These are phyloP conservation scores for Hymenoscyphus fructigenus DNA, from an alignment of 2,329 filamentous ascomycete species.

Conservation along the genomic window DNA sequence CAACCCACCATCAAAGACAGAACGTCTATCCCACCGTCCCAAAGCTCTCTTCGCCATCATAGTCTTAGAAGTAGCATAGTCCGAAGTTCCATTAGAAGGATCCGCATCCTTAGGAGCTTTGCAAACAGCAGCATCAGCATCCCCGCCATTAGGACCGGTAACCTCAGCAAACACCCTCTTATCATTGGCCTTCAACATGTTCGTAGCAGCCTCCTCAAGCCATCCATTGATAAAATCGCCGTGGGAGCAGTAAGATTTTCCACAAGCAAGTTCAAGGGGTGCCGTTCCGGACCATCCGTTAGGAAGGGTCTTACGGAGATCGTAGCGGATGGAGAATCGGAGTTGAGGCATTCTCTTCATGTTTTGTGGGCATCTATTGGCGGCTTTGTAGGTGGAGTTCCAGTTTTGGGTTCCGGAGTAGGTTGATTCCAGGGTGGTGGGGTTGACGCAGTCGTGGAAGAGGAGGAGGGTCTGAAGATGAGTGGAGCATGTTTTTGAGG, in stretches of 20 bases:
- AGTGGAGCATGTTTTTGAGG: conserved; percentile 40
- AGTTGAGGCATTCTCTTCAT: conserved; percentile 49
- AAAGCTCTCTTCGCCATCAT: conserved; percentile 15
- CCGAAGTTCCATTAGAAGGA: conserved; percentile 42
- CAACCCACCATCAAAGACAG: not conserved
- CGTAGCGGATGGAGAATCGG: conserved; percentile 48
- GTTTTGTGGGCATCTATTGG: conserved; percentile 42
- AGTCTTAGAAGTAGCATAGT: conserved; percentile 32
- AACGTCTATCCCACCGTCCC: conserved; percentile 4
- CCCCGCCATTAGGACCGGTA: conserved; percentile 38
- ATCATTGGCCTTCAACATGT: conserved; percentile 38
- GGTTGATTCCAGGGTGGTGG: conserved; percentile 36
- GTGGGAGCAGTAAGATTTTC: conserved; percentile 40
- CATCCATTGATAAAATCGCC: conserved; percentile 51
- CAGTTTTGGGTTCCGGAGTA: conserved; percentile 27
- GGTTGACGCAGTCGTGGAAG: conserved; percentile 46
- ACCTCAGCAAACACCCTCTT: conserved; percentile 25
- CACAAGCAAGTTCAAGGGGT: conserved; percentile 45
- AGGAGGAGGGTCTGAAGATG: conserved; percentile 46
- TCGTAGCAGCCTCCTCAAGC: conserved; percentile 42
- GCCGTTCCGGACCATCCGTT: conserved; percentile 46
- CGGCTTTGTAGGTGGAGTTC: conserved; percentile 4
- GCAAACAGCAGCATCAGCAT: conserved; percentile 33
- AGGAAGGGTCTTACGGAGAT: conserved; percentile 43
- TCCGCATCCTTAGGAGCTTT: conserved; percentile 43